phyloP scores from a whole-genome alignment of 371 early-diverging fungal species.

The Cokeromyces recurvatus region DNA sequence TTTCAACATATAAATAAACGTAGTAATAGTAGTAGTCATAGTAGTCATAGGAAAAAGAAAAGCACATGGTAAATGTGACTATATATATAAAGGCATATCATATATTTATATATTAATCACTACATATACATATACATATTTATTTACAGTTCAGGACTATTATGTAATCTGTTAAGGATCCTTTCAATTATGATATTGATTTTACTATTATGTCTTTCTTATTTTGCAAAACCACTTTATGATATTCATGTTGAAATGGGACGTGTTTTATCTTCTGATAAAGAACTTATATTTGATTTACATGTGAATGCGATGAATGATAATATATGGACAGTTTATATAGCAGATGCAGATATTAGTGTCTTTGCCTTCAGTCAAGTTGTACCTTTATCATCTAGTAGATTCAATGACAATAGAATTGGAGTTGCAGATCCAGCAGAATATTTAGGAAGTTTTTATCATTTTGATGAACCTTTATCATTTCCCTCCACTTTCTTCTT shows the following conservation, averaged over 20 bases:
- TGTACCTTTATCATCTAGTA: constrained; percentile 28
- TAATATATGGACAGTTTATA: constrained; percentile 55
- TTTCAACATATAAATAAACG: no score
- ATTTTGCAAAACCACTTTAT: constrained; percentile 37
- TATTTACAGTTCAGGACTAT: no score
- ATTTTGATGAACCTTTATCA: constrained; percentile 55
- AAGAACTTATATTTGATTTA: constrained; percentile 64
- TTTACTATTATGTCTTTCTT: no score
- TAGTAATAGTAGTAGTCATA: no score
- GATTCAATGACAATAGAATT: constrained; percentile 6
- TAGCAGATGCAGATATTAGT: constrained; percentile 57
- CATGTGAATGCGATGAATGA: constrained; percentile 51
- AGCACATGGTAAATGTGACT: no score
- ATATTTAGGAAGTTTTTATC: constrained; percentile 53
- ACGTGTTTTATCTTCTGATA: constrained; percentile 61
- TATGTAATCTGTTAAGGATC: no score
- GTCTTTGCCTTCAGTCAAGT: constrained; percentile 60
- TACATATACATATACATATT: no score
- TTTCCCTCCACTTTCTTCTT: constrained; percentile 33
- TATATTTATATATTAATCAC: no score
- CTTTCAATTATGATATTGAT: no score
- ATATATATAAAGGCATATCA: no score
- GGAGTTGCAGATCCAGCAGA: constrained; percentile 48
- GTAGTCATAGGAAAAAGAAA: no score
- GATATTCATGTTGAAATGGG: constrained; percentile 47